Base-by-base conservation (phyloP, 2,329 filamentous ascomycete genomes). In the Botrytis hyacinthi region DNA sequence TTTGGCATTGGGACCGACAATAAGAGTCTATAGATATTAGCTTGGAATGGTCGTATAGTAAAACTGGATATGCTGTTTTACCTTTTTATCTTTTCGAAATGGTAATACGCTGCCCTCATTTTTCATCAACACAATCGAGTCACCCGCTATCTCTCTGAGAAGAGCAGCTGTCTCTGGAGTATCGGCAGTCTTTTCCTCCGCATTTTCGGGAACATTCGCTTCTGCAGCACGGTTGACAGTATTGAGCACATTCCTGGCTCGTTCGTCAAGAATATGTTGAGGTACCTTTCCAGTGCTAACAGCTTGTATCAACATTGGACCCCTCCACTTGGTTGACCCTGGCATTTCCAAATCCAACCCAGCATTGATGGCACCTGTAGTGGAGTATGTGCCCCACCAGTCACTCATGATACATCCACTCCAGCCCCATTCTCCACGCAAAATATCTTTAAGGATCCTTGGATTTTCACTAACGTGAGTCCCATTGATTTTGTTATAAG, bases 121-220 rank as follows among this genome's bases (percentile, higher is more conserved):
- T 82, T 91, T 91, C 48, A 92, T 82, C 14, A 92, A 84, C 0
- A 91, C 89, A 18, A 91, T 87, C 0, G 87, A 88, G 73, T 91
- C 87, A 0, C 86, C 85, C 3, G 89, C 88, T 9, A 90, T 83
- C 48, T 87, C 84, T 44, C 90, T 84, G 18, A 90, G 84, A 40
- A 91, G 78, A 20, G 79, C 77, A 16, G 80, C 80, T 63, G 81
- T 81, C 75, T 81, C 83, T 29, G 77, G 81, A 10, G 67, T 81
- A 73, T 79, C 75, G 10, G 67, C 74, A n/a, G 75, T 78, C 48
- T 70, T 78, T 74, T 79, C 81, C 16, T 75, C 73, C 59, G 78
- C 78, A 67, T 78, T 59, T 29, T 79, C 79, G 22, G 75, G 72
- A 54, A 79, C 75, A 7, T 79, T 77, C 26, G 78, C 74, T 32